Evolutionary conservation across 495 filamentous ascomycete species (phyloP), one percentile per base, ranked within the genome.

Genomic region (Penicillium steckii): DNA sequence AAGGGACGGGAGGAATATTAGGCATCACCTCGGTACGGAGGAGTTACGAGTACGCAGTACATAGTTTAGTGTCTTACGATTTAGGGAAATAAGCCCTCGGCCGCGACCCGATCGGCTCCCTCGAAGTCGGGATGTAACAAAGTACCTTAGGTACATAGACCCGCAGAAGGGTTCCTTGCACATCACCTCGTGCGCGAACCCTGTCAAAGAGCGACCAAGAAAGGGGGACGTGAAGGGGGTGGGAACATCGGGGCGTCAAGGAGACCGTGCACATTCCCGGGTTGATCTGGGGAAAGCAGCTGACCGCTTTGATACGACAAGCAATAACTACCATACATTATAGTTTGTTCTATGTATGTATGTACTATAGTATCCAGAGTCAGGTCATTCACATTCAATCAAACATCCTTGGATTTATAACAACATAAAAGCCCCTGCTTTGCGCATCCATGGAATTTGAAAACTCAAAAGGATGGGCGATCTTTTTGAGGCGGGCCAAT

Each of bases 401-500:
- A n/a, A n/a, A n/a, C n/a, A n/a, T n/a, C n/a, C n/a, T n/a, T n/a
- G n/a, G n/a, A n/a, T n/a, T n/a, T n/a, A n/a, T n/a, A 37, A 37
- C 33, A 37, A 47, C 15, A 47, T 10, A 41, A 23, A 41, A 33
- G 30, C 38, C 38, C 19, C 19, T 41, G 38, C 38, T 41, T n/a
- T 8, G 21, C 38, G 8, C 38, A 35, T 44, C 61, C 58, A 56
- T 54, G 61, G 63, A 55, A 58, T 57, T 13, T 13, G 1, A 3
- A 61, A 66, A 66, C 49, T 61, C 50, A 54, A 66, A 64, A 52
- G 8, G 33, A 37, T 27, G 22, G 60, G 54, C 60, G 63, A 66
- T 64, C 63, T 55, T 64, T 52, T 48, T n/a, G 56, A 46, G 48
- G 42, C 32, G 29, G 55, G 53, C 63, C 63, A 66, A 66, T 66